Percentiles rank a stretch among this genome's conserved stretches.
These are phyloP conservation scores for Phytopythium helicoides DNA, from an alignment of 352 stramenopile genomes.

Conservation along the genomic window DNA sequence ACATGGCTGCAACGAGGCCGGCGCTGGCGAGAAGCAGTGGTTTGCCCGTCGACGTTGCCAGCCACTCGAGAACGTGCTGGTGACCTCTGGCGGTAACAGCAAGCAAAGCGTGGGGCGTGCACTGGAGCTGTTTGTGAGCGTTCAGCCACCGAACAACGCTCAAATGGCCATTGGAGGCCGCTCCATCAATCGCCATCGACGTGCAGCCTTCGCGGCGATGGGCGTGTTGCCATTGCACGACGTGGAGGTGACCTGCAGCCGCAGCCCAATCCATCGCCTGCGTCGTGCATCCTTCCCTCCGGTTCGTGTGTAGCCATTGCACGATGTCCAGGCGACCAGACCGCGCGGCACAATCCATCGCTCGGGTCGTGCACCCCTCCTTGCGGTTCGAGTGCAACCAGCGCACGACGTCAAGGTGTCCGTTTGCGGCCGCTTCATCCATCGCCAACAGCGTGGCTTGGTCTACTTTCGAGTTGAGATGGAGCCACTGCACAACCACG, in stretches of 20 bases:
- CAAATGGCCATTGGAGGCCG: constrained; percentile 2
- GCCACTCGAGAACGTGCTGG: not conserved
- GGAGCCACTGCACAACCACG: constrained; percentile 1
- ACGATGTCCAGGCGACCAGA: constrained; percentile 42
- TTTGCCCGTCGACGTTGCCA: no score
- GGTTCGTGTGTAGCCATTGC: constrained; percentile 54
- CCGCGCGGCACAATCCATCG: not conserved
- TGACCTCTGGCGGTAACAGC: not conserved
- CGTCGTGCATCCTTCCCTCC: no score
- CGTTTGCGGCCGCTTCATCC: constrained; percentile 1
- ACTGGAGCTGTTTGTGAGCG: constrained; percentile 1
- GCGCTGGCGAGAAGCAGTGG: no score
- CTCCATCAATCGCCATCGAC: constrained; percentile 2
- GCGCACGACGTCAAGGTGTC: constrained; percentile 2
- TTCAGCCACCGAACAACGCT: not conserved
- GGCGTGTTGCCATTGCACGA: constrained; percentile 1
- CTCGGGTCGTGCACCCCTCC: constrained; percentile 1
- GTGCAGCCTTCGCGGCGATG: constrained; percentile 2
- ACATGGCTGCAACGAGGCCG: no score
- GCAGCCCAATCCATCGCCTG: constrained; percentile 3
- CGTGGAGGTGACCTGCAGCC: not conserved
- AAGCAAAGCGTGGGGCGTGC: not conserved
- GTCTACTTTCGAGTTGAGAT: not conserved
- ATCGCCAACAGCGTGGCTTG: constrained; percentile 2
- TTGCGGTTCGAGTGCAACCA: constrained; percentile 1